Evolutionary conservation across 805 yeast genomes (phyloP).

Genomic region (Maudiozyma pseudohumilis): DNA sequence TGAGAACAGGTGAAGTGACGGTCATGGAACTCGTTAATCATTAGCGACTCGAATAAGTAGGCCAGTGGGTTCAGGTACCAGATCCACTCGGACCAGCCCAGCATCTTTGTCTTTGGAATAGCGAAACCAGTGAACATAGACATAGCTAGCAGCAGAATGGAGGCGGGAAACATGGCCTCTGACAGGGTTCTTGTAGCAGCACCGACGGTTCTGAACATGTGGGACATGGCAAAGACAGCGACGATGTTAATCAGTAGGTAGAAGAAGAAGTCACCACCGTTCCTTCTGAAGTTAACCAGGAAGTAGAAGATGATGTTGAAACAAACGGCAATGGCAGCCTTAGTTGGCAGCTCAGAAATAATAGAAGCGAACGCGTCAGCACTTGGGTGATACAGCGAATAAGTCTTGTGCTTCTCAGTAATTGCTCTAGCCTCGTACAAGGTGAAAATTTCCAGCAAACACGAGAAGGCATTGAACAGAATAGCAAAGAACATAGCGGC

Average conservation of each 20-base stretch:
- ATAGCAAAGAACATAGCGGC: constrained; percentile 57
- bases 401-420: constrained; percentile 49
- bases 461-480: constrained; percentile 52
- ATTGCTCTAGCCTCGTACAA: constrained; percentile 46
- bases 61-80: constrained; percentile 35
- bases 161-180: constrained; percentile 38
- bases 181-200: constrained; percentile 31
- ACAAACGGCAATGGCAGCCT: constrained; percentile 33
- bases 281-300: constrained; percentile 42
- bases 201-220: constrained; percentile 36
- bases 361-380: constrained; percentile 58
- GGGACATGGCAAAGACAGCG: constrained; percentile 47
- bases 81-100: constrained; percentile 41
- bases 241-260: constrained; percentile 36
- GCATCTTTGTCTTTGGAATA: constrained; percentile 35
- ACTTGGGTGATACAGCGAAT: constrained; percentile 49
- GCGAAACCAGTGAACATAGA: constrained; percentile 36
- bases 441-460: constrained; percentile 44
- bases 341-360: constrained; percentile 48
- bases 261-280: constrained; percentile 47
- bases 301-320: constrained; percentile 46
- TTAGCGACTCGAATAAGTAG: constrained; percentile 36
- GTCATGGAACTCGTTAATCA: constrained; percentile 36
- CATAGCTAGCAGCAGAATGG: constrained; percentile 31
- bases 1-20: constrained; percentile 29